These are phyloP conservation scores for Firmiana major DNA, from an alignment of 345 rosid genomes.

Conservation along the genomic window DNA sequence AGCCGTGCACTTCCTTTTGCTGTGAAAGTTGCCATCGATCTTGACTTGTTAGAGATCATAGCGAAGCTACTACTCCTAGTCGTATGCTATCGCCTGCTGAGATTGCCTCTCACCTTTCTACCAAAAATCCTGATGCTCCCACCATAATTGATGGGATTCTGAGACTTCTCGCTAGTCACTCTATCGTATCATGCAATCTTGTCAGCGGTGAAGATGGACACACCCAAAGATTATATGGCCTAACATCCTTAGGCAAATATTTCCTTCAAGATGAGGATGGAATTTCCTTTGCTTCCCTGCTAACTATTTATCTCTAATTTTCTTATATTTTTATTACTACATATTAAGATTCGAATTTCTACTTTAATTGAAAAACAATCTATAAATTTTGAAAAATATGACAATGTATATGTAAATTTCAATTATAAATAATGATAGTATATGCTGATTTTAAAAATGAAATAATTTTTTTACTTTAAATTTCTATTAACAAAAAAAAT, in stretches of 20 bases:
- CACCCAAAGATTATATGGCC: slow-evolving; percentile 26
- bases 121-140: slow-evolving; percentile 19
- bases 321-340: too few relatives aligned
- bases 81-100: slow-evolving; percentile 22
- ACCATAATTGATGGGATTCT: slow-evolving; percentile 29
- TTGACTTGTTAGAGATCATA: slow-evolving; percentile 24
- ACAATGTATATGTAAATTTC: too few relatives aligned
- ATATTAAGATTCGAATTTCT: too few relatives aligned
- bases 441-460: too few relatives aligned
- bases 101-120: slow-evolving; percentile 26
- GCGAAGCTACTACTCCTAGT: slow-evolving; percentile 13
- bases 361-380: too few relatives aligned
- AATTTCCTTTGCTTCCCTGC: not conserved
- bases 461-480: too few relatives aligned
- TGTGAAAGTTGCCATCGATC: slow-evolving; percentile 14
- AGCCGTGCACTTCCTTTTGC: slow-evolving; percentile 16
- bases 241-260: slow-evolving; percentile 22
- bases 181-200: not conserved
- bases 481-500: too few relatives aligned
- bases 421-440: too few relatives aligned
- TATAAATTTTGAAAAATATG: too few relatives aligned
- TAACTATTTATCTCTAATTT: not conserved
- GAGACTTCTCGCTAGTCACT: slow-evolving; percentile 12
- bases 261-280: slow-evolving; percentile 17
- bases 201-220: slow-evolving; percentile 10